Percentiles rank a stretch among this genome's conserved stretches.
phyloP scores from a whole-genome alignment of 176 grass and related monocot species.

The Carex myosuroides region DNA sequence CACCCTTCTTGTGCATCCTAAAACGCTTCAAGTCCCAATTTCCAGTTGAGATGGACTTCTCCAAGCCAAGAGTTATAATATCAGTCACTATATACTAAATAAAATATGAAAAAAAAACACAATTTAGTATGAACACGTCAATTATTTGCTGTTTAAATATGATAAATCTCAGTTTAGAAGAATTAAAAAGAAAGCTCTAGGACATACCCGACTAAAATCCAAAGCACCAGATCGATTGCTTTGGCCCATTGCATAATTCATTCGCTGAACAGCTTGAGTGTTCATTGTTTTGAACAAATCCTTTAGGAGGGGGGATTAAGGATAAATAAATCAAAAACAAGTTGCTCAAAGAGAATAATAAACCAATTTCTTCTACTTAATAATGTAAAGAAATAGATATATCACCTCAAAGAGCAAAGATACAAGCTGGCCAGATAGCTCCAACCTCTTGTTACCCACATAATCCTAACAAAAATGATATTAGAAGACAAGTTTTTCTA shows the following conservation, averaged over 20 bases:
- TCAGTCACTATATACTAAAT: slow-evolving; percentile 29
- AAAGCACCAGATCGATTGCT: slow-evolving; percentile 46
- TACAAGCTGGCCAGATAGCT: slow-evolving; percentile 88
- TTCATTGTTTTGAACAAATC: slow-evolving; percentile 99
- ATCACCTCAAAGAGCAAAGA: slow-evolving; percentile 90
- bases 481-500: background rate
- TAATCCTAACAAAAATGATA: slow-evolving; percentile 67
- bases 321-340: background rate
- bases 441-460: slow-evolving; percentile 92
- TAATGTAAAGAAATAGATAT: background rate
- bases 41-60: slow-evolving; percentile 82
- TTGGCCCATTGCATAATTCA: slow-evolving; percentile 46
- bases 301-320: slow-evolving; percentile 19
- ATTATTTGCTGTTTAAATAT: background rate
- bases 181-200: slow-evolving; percentile 17
- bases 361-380: background rate
- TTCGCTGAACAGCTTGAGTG: slow-evolving; percentile 22
- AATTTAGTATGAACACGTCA: background rate
- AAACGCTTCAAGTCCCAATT: slow-evolving; percentile 97
- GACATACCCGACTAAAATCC: slow-evolving; percentile 61
- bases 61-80: slow-evolving; percentile 62
- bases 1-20: slow-evolving; percentile 93
- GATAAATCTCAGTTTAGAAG: background rate
- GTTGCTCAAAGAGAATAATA: background rate
- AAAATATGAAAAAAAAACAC: slow-evolving; percentile 16